These are phyloP conservation scores for Rhizoclosmatium globosum DNA, from an alignment of 192 early-diverging fungal species.

Conservation along the genomic window DNA sequence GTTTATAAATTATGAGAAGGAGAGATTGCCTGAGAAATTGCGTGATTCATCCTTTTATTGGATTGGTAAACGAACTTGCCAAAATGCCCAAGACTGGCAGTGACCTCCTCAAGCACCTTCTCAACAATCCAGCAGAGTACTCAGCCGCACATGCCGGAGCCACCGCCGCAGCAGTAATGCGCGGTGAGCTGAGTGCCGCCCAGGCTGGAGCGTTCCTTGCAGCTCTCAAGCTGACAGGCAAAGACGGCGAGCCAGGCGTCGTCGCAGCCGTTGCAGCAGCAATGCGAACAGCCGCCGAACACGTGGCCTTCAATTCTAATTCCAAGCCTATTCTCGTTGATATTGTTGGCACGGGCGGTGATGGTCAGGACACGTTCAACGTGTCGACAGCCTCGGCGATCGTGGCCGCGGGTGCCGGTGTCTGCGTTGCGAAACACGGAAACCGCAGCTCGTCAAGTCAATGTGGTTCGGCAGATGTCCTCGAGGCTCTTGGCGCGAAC, in stretches of 20 bases:
- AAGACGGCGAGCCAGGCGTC: slow-evolving; percentile 77
- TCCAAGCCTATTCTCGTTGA: slow-evolving; percentile 67
- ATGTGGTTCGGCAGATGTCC: slow-evolving; percentile 92
- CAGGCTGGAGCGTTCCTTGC: slow-evolving; percentile 92
- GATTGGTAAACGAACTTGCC: no score
- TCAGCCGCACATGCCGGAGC: slow-evolving; percentile 63
- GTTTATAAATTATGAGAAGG: no score
- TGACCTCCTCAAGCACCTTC: slow-evolving; percentile 13
- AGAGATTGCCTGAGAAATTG: no score
- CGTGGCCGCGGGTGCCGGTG: slow-evolving; percentile 91
- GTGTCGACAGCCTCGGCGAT: slow-evolving; percentile 92
- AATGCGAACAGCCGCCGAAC: slow-evolving; percentile 74
- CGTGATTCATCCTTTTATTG: no score
- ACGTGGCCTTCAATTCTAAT: slow-evolving; percentile 38
- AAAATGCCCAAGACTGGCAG: neutral
- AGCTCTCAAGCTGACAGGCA: slow-evolving; percentile 71
- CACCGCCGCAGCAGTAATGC: slow-evolving; percentile 81
- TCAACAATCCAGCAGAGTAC: slow-evolving; percentile 61
- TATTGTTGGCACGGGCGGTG: slow-evolving; percentile 98
- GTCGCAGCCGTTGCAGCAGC: slow-evolving; percentile 81
- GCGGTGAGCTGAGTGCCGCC: slow-evolving; percentile 75
- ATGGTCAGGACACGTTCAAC: slow-evolving; percentile 97
- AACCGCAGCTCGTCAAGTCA: slow-evolving; percentile 90
- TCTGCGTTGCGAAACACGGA: slow-evolving; percentile 93
- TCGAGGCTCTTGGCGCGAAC: slow-evolving; percentile 85